Base-by-base conservation (phyloP, 371 early-diverging fungal species). In the Saksenaea vasiformis region DNA sequence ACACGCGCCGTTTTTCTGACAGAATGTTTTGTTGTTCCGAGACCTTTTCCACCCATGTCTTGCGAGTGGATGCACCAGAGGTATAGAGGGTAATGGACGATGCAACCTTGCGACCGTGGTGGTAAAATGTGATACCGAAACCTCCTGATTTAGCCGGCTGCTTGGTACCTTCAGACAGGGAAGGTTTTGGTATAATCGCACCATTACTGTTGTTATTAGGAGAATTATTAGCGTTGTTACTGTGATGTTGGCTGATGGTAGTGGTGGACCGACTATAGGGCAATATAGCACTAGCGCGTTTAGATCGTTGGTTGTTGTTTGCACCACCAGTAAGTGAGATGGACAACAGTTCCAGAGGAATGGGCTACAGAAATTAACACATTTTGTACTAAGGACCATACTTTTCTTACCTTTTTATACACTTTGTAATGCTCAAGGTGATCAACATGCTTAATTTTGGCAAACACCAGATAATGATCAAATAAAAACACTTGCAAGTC, bases 401-500 rank as follows among this genome's bases (percentile, higher is more conserved):
- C 15, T 1, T 14, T 28, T 13, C 26, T 41, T 68, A 78, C 76
- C 68, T 73, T 73, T 56, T 70, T 56, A 43, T 72, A 70, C 14
- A 69, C 72, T 54, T 64, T 73, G 61, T 77, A 80, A 19, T 60
- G 60, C 51, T 80, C 80, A 10, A 73, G 56, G 56, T 70, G 67
- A 51, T 75, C 63, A 39, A 68, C 54, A 54, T 66, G 64, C 26
- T 76, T 71, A 41, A 86, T 85, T 68, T 91, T 92, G 56, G 94
- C 87, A 76, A 96, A 76, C 10, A 97, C 76, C 14, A 97, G 77
- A 43, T 86, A 83, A 74, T 97, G 93, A 68, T 97, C 98, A 60
- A 97, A 92, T 54, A 96, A 71, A 66, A 94, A 92, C 17, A 95
- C 85, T 55, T 82, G 84, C 1, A 96, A 66, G 27, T 91, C 90